Conservation (phyloP, 2,329 filamentous ascomycete species). For the Aurifilum marmelostoma region DNA sequence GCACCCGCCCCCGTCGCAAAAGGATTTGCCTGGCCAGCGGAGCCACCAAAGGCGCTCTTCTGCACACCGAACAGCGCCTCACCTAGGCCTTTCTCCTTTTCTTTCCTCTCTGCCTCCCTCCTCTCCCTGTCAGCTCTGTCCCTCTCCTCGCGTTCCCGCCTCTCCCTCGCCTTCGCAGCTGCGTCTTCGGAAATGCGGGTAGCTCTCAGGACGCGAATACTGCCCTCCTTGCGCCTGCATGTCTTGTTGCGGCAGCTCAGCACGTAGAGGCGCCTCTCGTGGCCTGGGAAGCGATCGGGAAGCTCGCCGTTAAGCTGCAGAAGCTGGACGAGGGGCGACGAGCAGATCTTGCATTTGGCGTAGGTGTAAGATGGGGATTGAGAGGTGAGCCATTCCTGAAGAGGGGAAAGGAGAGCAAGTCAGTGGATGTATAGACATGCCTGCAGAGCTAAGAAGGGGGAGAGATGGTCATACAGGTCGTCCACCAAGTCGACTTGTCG, state of each 20-base stretch:
- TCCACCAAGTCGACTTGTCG: slow-evolving; percentile 86
- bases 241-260: slow-evolving; percentile 78
- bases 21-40: slow-evolving; percentile 51
- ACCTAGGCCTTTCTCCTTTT: slow-evolving; percentile 55
- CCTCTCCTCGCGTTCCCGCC: slow-evolving; percentile 41
- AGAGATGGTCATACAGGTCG: slow-evolving; percentile 66
- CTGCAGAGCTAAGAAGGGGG: not conserved
- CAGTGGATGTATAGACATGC: slow-evolving; percentile 31
- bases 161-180: slow-evolving; percentile 33
- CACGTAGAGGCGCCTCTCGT: slow-evolving; percentile 86
- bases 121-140: slow-evolving; percentile 39
- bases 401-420: too few species aligned
- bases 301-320: slow-evolving; percentile 91
- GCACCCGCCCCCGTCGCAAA: slow-evolving; percentile 50
- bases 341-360: slow-evolving; percentile 86
- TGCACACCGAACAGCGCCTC: slow-evolving; percentile 72
- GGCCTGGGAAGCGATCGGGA: slow-evolving; percentile 80
- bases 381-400: slow-evolving; percentile 81
- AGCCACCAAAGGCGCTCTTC: slow-evolving; percentile 40
- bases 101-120: slow-evolving; percentile 34
- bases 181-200: slow-evolving; percentile 58
- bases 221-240: slow-evolving; percentile 82
- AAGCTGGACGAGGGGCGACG: slow-evolving; percentile 78
- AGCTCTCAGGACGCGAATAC: slow-evolving; percentile 74
- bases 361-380: slow-evolving; percentile 74